A percentile compares a stretch with the other conserved stretches of the same genome.
Conservation (phyloP, 306 rosid genomes). For the Cicer chorassanicum region DNA sequence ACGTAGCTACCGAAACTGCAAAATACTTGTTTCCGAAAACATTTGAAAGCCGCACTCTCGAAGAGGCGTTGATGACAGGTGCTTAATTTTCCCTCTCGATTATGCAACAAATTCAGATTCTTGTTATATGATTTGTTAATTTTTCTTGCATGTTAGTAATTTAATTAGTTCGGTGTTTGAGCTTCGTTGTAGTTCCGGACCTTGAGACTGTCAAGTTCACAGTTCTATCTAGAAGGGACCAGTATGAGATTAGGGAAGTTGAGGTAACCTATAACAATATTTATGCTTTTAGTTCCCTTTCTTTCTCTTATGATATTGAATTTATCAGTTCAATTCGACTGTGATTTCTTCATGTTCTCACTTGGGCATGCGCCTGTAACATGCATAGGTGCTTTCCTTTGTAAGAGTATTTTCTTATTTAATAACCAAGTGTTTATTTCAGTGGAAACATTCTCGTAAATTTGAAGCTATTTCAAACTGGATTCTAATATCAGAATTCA, state of each 20-base stretch:
- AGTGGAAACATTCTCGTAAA: neutral
- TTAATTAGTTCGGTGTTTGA: constrained; percentile 25
- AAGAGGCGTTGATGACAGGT: constrained; percentile 81
- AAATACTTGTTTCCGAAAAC: constrained; percentile 80
- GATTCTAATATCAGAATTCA: neutral
- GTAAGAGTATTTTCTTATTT: neutral
- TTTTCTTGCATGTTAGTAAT: constrained; percentile 9
- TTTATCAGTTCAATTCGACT: neutral
- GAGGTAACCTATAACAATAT: constrained; percentile 56
- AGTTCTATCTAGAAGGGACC: constrained; percentile 64
- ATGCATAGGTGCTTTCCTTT: neutral
- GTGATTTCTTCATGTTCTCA: constrained; percentile 10
- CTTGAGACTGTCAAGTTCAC: constrained; percentile 79
- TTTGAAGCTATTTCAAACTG: neutral
- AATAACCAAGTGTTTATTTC: neutral
- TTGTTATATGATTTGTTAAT: neutral
- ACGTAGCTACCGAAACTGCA: constrained; percentile 68
- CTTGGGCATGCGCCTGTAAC: neutral
- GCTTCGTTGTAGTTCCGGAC: constrained; percentile 75
- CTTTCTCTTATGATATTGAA: neutral
- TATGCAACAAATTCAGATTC: constrained; percentile 28
- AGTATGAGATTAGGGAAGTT: constrained; percentile 84
- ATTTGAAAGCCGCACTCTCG: constrained; percentile 78
- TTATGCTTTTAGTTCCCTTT: neutral
- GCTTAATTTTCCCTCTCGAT: constrained; percentile 22